These are phyloP conservation scores for Pichia membranifaciens DNA, from an alignment of 805 yeast species.

Conservation along the genomic window DNA sequence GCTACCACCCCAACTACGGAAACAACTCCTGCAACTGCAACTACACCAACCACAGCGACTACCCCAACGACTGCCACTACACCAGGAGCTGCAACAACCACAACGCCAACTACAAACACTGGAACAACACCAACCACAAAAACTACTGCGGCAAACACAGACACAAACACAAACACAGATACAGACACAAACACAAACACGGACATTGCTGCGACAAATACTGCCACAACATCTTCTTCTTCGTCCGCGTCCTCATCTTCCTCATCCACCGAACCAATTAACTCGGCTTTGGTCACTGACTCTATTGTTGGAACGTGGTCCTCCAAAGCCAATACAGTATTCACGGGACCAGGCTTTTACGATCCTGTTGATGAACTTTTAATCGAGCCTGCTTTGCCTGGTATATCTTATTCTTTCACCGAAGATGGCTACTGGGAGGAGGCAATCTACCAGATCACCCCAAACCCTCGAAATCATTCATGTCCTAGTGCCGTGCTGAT, in stretches of 20 bases:
- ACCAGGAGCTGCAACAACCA: constrained; percentile 6
- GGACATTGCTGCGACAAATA: neutral
- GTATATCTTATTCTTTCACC: constrained; percentile 88
- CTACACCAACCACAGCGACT: neutral
- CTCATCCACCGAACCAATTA: constrained; percentile 8
- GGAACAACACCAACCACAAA: constrained; percentile 14
- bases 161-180: constrained; percentile 9
- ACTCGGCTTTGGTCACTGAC: constrained; percentile 7
- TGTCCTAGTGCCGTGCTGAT: constrained; percentile 81
- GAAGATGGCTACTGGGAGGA: constrained; percentile 88
- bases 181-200: constrained; percentile 6
- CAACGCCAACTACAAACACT: constrained; percentile 19
- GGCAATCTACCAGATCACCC: constrained; percentile 73
- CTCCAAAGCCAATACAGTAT: constrained; percentile 86
- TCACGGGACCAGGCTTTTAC: constrained; percentile 94
- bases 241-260: constrained; percentile 7
- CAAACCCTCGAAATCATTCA: constrained; percentile 66
- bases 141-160: constrained; percentile 16
- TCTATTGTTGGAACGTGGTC: constrained; percentile 86
- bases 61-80: constrained; percentile 13
- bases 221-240: neutral
- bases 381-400: constrained; percentile 94
- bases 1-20: constrained; percentile 6
- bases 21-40: constrained; percentile 4
- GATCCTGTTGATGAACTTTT: constrained; percentile 94